These are phyloP conservation scores for Xanthoceras sorbifolium DNA, from an alignment of 345 rosid genomes.

Conservation along the genomic window DNA sequence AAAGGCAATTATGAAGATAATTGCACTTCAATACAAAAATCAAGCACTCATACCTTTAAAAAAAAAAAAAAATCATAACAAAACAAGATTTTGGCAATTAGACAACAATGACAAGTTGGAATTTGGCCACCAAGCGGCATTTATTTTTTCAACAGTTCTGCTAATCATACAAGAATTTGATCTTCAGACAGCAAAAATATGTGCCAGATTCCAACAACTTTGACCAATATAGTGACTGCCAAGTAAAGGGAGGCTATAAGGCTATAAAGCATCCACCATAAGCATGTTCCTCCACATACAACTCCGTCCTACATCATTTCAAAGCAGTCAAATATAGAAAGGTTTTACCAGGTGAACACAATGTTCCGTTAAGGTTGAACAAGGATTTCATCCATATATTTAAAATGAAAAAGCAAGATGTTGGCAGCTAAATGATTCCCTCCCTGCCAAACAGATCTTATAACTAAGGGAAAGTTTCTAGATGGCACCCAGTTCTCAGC, in stretches of 20 bases:
- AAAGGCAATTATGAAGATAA: neutral
- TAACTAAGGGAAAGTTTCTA: neutral
- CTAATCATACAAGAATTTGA: neutral
- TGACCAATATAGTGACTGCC: neutral
- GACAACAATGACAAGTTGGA: neutral
- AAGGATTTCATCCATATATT: neutral
- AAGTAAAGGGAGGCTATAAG: neutral
- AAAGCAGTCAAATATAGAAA: neutral
- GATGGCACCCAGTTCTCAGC: too few relatives aligned
- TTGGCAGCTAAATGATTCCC: neutral
- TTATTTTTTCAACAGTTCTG: neutral
- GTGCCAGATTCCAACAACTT: neutral
- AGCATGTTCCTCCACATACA: neutral
- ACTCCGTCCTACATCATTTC: neutral
- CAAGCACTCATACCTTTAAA: neutral
- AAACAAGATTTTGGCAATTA: neutral
- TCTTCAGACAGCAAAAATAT: neutral
- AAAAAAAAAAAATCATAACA: neutral
- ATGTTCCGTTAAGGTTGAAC: neutral
- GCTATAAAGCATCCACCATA: neutral
- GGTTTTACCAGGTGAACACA: neutral
- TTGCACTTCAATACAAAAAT: neutral
- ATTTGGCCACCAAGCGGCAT: neutral
- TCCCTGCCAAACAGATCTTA: neutral
- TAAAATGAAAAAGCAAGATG: neutral